These are phyloP conservation scores for Leccinum disarticulatum DNA, from an alignment of 768 basidiomycete species.

Conservation along the genomic window DNA sequence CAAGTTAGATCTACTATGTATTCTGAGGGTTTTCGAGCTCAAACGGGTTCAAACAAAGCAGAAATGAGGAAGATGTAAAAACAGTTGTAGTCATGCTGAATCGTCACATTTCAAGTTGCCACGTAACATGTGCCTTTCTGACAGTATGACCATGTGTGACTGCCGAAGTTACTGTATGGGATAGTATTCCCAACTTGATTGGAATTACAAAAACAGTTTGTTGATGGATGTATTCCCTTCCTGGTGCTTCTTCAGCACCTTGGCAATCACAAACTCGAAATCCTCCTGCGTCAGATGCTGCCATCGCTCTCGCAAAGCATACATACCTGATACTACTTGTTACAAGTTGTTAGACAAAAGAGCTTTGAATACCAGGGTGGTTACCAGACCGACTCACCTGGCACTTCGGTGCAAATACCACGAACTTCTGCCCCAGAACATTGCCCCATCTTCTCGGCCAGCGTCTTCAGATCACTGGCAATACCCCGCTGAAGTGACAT, in stretches of 20 bases:
- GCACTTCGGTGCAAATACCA: slow-evolving; percentile 97
- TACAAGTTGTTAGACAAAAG: background rate
- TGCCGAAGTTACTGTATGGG: no score
- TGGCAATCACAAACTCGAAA: slow-evolving; percentile 97
- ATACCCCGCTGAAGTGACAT: slow-evolving; percentile 99
- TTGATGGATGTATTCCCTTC: slow-evolving; percentile 92
- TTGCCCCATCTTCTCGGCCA: slow-evolving; percentile 99
- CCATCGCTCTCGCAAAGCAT: slow-evolving; percentile 89
- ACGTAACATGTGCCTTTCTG: no score
- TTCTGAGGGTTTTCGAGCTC: no score
- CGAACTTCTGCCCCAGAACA: slow-evolving; percentile 97
- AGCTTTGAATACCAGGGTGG: background rate
- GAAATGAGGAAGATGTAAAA: no score
- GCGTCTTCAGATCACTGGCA: slow-evolving; percentile 88
- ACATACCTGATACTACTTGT: slow-evolving; percentile 85
- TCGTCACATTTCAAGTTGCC: no score
- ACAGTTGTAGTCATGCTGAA: no score
- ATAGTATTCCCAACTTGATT: no score
- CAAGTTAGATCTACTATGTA: no score
- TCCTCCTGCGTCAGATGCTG: slow-evolving; percentile 99
- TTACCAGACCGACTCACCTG: slow-evolving; percentile 44
- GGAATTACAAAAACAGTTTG: slow-evolving; percentile 73
- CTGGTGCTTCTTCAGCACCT: slow-evolving; percentile 96
- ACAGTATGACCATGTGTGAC: no score
- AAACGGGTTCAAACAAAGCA: no score